Conservation (phyloP, 75 land plant species). For the Picea glauca region DNA sequence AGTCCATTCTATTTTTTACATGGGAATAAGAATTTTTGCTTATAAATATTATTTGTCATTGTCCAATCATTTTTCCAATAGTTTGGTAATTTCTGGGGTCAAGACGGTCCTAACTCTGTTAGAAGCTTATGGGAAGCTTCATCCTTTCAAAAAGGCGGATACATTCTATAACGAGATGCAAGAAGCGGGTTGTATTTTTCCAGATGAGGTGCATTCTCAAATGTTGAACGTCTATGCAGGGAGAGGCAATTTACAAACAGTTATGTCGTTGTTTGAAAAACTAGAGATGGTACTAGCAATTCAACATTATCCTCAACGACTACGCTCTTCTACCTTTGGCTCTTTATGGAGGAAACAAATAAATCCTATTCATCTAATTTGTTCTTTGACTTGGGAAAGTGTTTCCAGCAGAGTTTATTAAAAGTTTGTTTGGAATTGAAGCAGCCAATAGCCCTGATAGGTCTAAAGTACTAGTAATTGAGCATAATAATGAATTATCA, state of each 20-base stretch:
- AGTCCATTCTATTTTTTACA: no score
- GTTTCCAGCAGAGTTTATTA: conserved; percentile 55
- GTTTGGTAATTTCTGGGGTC: conserved; percentile 52
- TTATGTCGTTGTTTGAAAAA: conserved; percentile 54
- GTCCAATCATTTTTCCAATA: no score
- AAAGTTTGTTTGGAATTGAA: conserved; percentile 59
- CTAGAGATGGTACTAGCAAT: conserved; percentile 20
- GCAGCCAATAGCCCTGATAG: conserved; percentile 49
- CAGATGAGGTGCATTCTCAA: conserved; percentile 74
- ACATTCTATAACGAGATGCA: conserved; percentile 65
- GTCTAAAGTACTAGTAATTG: conserved; percentile 45
- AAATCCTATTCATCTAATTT: conserved; percentile 6
- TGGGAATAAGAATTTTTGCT: no score
- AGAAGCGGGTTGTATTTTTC: conserved; percentile 63
- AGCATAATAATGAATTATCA: no score
- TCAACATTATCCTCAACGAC: no score
- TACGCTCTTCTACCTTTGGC: no score
- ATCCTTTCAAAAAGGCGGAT: conserved; percentile 55
- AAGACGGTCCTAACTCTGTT: conserved; percentile 51
- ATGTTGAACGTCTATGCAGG: conserved; percentile 81
- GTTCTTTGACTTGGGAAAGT: conserved; percentile 84
- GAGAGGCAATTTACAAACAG: conserved; percentile 41
- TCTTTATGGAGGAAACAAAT: no score
- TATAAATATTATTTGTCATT: no score
- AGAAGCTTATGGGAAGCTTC: conserved; percentile 72